A percentile compares a stretch with the other conserved stretches of the same genome.
Evolutionary conservation across 306 rosid species (phyloP).

Genomic region (Delonix regia): DNA sequence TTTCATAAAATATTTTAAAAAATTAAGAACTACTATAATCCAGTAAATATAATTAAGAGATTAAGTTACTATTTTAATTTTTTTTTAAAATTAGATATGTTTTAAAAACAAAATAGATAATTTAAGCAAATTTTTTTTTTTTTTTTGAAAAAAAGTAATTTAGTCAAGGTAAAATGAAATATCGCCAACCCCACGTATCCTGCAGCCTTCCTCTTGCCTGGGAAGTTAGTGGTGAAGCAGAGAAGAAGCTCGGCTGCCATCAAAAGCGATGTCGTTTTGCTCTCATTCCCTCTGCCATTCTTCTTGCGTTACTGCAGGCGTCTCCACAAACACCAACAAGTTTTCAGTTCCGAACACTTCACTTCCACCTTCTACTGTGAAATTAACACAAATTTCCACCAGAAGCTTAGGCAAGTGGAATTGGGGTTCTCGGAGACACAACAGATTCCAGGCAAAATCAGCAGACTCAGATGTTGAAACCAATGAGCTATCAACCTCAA

Average conservation of each 20-base stretch:
- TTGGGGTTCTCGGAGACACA: conserved; percentile 40
- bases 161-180: too few species aligned
- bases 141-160: too few species aligned
- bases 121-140: too few species aligned
- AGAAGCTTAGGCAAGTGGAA: conserved; percentile 19
- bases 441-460: conserved; percentile 45
- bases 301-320: neutral
- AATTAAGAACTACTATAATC: too few species aligned
- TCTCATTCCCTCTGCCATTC: conserved; percentile 23
- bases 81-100: too few species aligned
- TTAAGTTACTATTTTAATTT: too few species aligned
- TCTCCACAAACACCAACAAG: neutral
- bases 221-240: neutral
- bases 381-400: conserved; percentile 4
- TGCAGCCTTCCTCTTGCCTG: too few species aligned
- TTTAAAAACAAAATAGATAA: too few species aligned
- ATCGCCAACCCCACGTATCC: too few species aligned
- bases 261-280: neutral
- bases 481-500: conserved; percentile 8
- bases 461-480: conserved; percentile 39
- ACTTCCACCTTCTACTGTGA: conserved; percentile 26
- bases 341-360: conserved; percentile 29
- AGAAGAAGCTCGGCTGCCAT: neutral
- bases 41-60: too few species aligned
- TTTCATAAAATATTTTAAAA: too few species aligned